Percentiles rank a stretch among this genome's conserved stretches.
phyloP scores from a whole-genome alignment of 345 rosid genomes.

The Nasturtium officinale region DNA sequence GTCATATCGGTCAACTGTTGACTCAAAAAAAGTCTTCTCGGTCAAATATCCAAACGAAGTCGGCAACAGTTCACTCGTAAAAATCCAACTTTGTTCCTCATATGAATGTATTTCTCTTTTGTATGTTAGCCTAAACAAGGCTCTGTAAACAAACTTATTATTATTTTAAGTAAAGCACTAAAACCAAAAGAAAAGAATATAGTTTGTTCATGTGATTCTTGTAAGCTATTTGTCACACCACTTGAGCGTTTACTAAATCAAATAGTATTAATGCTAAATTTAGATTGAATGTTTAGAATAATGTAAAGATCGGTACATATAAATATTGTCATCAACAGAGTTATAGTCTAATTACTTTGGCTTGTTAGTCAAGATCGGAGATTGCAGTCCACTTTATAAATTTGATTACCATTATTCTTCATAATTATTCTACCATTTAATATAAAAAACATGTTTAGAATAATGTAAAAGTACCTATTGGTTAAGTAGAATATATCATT shows the following conservation, averaged over 20 bases:
- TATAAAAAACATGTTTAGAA: neutral
- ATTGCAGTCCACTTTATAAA: neutral
- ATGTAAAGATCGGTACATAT: too few species aligned
- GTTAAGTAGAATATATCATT: neutral
- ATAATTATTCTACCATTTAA: constrained; percentile 6
- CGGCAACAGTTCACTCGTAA: neutral
- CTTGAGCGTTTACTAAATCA: constrained; percentile 13
- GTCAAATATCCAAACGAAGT: too few species aligned
- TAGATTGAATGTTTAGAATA: too few species aligned
- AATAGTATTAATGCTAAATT: neutral
- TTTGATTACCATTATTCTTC: constrained; percentile 10
- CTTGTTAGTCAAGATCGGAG: neutral
- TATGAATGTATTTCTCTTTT: neutral
- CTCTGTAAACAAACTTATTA: neutral
- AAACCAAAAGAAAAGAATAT: neutral
- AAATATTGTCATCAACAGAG: constrained; percentile 1
- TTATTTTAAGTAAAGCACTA: neutral
- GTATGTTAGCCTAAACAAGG: neutral
- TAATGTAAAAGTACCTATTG: neutral
- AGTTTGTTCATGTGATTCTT: constrained; percentile 27
- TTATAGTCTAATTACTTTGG: neutral
- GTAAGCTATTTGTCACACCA: constrained; percentile 16
- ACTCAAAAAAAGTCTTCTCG: too few species aligned
- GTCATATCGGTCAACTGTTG: neutral
- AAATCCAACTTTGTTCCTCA: neutral